These are phyloP conservation scores for Mucuna pruriens DNA, from an alignment of 306 rosid genomes.

Conservation along the genomic window DNA sequence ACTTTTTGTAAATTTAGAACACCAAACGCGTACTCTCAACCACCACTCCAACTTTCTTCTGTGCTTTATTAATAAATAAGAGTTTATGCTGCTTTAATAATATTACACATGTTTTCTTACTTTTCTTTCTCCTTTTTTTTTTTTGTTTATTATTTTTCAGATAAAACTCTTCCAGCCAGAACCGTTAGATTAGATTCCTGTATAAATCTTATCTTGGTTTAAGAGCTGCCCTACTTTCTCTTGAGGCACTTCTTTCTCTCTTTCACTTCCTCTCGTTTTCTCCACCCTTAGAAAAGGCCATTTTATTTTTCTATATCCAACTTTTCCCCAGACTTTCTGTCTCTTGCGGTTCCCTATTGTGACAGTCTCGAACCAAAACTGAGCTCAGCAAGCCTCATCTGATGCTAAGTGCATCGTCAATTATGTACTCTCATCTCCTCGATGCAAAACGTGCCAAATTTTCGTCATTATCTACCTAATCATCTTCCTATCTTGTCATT, in stretches of 20 bases:
- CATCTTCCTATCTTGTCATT: background rate
- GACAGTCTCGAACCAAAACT: conserved; percentile 35
- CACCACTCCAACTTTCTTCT: background rate
- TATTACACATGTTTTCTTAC: background rate
- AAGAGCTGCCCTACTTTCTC: conserved; percentile 50
- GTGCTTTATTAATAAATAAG: background rate
- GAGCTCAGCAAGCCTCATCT: conserved; percentile 15
- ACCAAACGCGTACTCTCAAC: background rate
- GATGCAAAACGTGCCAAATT: conserved; percentile 37
- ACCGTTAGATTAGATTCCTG: conserved; percentile 40
- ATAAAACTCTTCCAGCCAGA: conserved; percentile 16
- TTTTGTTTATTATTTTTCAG: background rate
- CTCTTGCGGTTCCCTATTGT: conserved; percentile 50
- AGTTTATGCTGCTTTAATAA: too few relatives aligned
- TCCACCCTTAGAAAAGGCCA: conserved; percentile 34
- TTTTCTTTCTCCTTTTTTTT: background rate
- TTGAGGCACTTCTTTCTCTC: conserved; percentile 31
- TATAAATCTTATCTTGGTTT: conserved; percentile 33
- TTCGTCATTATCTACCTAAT: background rate
- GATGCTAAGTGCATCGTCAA: background rate
- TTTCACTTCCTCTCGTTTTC: conserved; percentile 19
- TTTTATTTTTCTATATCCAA: conserved; percentile 38
- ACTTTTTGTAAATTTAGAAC: conserved; percentile 31
- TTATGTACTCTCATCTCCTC: conserved; percentile 22
- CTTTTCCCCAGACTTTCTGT: conserved; percentile 51